phyloP scores from a whole-genome alignment of 2,329 filamentous ascomycete genomes.

The Paracamarosporium sp. region DNA sequence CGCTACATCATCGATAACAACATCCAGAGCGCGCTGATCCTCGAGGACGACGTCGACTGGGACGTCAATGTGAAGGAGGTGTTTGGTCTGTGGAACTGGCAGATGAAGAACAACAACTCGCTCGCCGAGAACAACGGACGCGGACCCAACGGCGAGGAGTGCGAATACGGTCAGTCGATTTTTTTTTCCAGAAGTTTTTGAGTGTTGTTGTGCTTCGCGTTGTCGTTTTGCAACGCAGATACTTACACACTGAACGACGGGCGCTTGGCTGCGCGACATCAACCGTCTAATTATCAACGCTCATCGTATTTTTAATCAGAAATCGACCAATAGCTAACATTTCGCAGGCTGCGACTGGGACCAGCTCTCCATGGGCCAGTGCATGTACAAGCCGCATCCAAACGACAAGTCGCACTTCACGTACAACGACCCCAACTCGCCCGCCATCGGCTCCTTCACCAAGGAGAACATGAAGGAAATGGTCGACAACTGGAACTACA shows the following conservation, averaged over 20 bases:
- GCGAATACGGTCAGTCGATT: conserved; percentile 19
- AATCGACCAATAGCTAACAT: too few relatives aligned
- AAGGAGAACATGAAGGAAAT: conserved; percentile 1
- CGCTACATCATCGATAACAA: conserved; percentile 19
- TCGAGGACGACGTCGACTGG: conserved; percentile 39
- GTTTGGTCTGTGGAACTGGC: conserved; percentile 17
- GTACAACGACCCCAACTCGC: conserved; percentile 39
- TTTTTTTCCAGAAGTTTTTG: conserved; percentile 9
- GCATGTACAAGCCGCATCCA: conserved; percentile 28
- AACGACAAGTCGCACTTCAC: conserved; percentile 23
- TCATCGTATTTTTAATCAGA: too few relatives aligned
- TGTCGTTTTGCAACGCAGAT: background rate
- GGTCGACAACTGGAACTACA: conserved; percentile 1
- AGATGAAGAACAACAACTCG: conserved; percentile 10
- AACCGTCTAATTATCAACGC: background rate
- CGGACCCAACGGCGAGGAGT: conserved; percentile 14
- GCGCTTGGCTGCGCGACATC: background rate
- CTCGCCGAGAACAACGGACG: conserved; percentile 14
- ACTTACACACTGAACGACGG: background rate
- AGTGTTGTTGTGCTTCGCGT: background rate
- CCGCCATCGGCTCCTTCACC: conserved; percentile 18
- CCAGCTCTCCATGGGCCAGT: conserved; percentile 50
- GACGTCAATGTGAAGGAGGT: conserved; percentile 26
- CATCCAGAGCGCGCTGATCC: conserved; percentile 32
- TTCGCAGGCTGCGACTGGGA: conserved; percentile 38